Conservation (phyloP, 805 yeast species). For the Hagleromyces aurorensis region DNA sequence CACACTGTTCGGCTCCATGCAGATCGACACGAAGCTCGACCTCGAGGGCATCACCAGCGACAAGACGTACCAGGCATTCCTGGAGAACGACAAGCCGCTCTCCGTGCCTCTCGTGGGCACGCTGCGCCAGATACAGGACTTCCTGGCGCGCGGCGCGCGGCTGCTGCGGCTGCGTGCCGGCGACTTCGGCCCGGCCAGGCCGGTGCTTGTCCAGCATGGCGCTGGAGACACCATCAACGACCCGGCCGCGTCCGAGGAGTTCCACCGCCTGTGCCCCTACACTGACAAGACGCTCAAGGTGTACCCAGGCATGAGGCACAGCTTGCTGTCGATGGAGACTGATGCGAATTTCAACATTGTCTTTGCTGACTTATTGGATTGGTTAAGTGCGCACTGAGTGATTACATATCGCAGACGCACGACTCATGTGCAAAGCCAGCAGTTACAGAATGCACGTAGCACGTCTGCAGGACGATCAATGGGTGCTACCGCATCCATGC, state of each 20-base stretch:
- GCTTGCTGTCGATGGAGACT: conserved; percentile 42
- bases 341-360: conserved; percentile 35
- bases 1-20: conserved; percentile 39
- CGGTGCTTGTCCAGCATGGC: conserved; percentile 57
- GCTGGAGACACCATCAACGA: conserved; percentile 54
- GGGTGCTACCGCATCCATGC: too few relatives aligned
- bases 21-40: conserved; percentile 47
- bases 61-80: conserved; percentile 37
- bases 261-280: conserved; percentile 30
- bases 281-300: conserved; percentile 19
- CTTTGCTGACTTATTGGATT: conserved; percentile 34
- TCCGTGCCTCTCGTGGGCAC: conserved; percentile 45
- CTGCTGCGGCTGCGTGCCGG: conserved; percentile 36
- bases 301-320: conserved; percentile 26
- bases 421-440: too few relatives aligned
- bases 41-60: conserved; percentile 49
- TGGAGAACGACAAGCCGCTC: conserved; percentile 35
- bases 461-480: too few relatives aligned
- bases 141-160: conserved; percentile 52
- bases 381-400: too few relatives aligned
- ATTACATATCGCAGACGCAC: too few relatives aligned
- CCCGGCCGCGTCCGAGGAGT: conserved; percentile 38
- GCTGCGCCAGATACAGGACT: conserved; percentile 48
- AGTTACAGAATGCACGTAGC: too few relatives aligned
- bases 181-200: conserved; percentile 29